Evolutionary conservation across 2,329 filamentous ascomycete genomes (phyloP), one percentile per base, ranked within the genome.

Genomic region (Colletotrichum eremochloae): DNA sequence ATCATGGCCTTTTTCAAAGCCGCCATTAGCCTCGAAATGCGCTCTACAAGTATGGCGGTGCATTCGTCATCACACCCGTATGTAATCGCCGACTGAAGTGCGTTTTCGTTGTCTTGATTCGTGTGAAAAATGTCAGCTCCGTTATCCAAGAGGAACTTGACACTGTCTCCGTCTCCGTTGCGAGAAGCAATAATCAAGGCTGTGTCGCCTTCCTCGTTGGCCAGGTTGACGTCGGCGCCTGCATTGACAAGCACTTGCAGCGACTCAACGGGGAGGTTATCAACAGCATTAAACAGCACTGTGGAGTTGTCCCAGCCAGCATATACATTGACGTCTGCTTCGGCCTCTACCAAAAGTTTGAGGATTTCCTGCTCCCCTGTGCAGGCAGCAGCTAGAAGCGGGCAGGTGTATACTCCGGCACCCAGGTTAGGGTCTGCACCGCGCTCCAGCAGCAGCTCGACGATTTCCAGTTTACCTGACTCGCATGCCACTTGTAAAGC

Each of bases 401-500:
- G 83, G 1, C 79, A 78, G 0, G 79, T 75, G 40, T 80, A 68
- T 20, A 71, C 76, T 15, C 82, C 82, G 5, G 78, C 78, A 6
- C 82, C 82, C 0, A 80, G 74, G 66, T 84, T 79, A 0, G 83
- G 82, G 67, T 84, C 75, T 12, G 82, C 83, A 11, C 75, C 75
- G 31, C 81, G 77, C 20, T 83, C 77, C 11, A 85, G 79, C 4
- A 85, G 73, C 2, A 84, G 74, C 1, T 76, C 72, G 15, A 83
- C 83, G 12, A 84, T 81, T 3, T 83, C 80, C 0, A 63, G 69
- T 42, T 79, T 76, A 3, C 82, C 78, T 0, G 77, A 77, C 55
- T 83, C 81, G 48, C 79, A 80, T 0, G 84, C 83, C 0, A 77
- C 83, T 64, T 85, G 83, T 0, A 85, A 75, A 0, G 83, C 83